Percentiles rank a stretch among this genome's conserved stretches.
phyloP scores from a whole-genome alignment of 2,329 filamentous ascomycete genomes.

The Xylariaceae sp. region DNA sequence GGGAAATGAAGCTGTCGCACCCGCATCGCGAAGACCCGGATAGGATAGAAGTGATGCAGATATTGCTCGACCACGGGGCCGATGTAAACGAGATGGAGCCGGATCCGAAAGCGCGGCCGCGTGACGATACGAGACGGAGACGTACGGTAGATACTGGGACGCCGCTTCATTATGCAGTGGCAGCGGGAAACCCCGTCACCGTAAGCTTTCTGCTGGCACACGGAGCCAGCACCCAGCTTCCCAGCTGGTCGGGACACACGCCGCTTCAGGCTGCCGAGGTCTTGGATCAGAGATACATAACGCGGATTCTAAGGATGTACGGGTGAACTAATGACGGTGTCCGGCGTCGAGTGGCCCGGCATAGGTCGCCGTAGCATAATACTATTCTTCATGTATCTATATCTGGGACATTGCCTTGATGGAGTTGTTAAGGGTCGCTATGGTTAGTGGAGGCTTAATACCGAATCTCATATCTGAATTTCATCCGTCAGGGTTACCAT shows the following conservation, averaged over 20 bases:
- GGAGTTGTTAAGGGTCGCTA: no score
- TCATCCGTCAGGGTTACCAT: no score
- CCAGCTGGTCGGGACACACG: constrained; percentile 22
- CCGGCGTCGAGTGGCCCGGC: constrained; percentile 4
- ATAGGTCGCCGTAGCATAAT: constrained; percentile 7
- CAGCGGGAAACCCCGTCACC: constrained; percentile 18
- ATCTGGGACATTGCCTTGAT: no score
- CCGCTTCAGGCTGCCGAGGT: constrained; percentile 20
- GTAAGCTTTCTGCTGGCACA: constrained; percentile 21
- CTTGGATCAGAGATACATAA: constrained; percentile 16
- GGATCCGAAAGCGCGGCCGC: constrained; percentile 20
- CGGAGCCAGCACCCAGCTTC: constrained; percentile 19
- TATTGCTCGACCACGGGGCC: constrained; percentile 19
- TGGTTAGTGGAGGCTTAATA: no score
- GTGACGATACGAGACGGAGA: constrained; percentile 19
- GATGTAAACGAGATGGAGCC: constrained; percentile 24
- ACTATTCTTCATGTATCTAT: no score
- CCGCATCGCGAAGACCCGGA: constrained; percentile 18
- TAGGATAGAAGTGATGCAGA: constrained; percentile 18
- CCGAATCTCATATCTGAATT: no score
- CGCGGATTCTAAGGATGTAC: constrained; percentile 18
- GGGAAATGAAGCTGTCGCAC: constrained; percentile 13
- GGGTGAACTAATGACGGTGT: constrained; percentile 8
- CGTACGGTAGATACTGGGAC: constrained; percentile 21
- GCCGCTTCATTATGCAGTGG: constrained; percentile 21